Percentiles rank a stretch among this genome's conserved stretches.
phyloP scores from a whole-genome alignment of 2,329 filamentous ascomycete species.

The Pseudocercospora cruenta region DNA sequence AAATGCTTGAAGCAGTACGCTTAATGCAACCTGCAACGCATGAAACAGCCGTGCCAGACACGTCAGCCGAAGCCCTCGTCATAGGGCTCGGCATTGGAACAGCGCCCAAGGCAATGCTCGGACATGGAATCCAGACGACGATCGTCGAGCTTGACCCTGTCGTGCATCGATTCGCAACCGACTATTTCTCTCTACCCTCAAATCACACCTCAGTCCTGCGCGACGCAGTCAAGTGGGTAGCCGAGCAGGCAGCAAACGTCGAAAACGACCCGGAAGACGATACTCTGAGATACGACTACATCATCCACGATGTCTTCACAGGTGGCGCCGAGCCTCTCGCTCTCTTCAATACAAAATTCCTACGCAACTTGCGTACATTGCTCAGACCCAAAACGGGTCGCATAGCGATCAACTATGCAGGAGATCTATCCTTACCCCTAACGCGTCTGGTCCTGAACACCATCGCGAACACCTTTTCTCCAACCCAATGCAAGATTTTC shows the following conservation, averaged over 20 bases:
- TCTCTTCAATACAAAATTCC: slow-evolving; percentile 85
- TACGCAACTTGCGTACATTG: slow-evolving; percentile 70
- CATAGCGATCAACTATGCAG: slow-evolving; percentile 95
- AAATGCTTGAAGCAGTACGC: slow-evolving; percentile 89
- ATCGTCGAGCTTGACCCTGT: slow-evolving; percentile 93
- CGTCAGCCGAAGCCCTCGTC: slow-evolving; percentile 66
- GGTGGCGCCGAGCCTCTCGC: slow-evolving; percentile 88
- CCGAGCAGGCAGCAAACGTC: slow-evolving; percentile 46
- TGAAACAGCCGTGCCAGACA: slow-evolving; percentile 41
- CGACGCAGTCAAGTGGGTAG: slow-evolving; percentile 75
- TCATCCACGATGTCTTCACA: slow-evolving; percentile 97
- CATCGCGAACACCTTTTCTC: slow-evolving; percentile 71
- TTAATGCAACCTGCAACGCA: slow-evolving; percentile 63
- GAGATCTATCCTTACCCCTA: slow-evolving; percentile 76
- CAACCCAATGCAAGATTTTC: slow-evolving; percentile 73
- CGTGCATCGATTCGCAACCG: slow-evolving; percentile 78
- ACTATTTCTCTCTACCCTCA: slow-evolving; percentile 78
- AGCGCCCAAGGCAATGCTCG: slow-evolving; percentile 80
- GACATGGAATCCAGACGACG: slow-evolving; percentile 88
- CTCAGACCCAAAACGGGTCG: slow-evolving; percentile 73
- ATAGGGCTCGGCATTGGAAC: slow-evolving; percentile 94
- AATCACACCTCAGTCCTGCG: slow-evolving; percentile 80
- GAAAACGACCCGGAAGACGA: neutral
- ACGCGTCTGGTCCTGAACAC: slow-evolving; percentile 81
- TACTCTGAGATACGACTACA: slow-evolving; percentile 71